Conservation (phyloP, 2,329 filamentous ascomycete species). For the Claviceps maximensis region DNA sequence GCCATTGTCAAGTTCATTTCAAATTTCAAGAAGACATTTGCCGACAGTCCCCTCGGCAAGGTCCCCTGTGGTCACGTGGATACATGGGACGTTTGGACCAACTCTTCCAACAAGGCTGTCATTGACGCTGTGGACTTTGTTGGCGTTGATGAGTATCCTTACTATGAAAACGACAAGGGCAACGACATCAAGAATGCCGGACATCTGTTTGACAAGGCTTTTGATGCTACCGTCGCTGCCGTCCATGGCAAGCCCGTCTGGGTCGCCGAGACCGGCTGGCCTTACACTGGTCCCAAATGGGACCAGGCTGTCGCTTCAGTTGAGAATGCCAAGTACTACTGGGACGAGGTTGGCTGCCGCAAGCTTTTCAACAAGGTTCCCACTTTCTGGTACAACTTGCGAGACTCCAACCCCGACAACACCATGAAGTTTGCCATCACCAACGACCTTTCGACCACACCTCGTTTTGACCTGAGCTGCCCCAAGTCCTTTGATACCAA, state of each 20-base stretch:
- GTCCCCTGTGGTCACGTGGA: conserved; percentile 53
- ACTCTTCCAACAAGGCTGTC: conserved; percentile 44
- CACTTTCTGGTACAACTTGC: conserved; percentile 50
- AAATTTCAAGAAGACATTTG: conserved; percentile 46
- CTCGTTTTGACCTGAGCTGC: conserved; percentile 42
- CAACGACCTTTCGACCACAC: conserved; percentile 36
- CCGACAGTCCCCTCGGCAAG: conserved; percentile 27
- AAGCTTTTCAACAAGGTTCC: conserved; percentile 40
- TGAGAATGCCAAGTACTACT: conserved; percentile 50
- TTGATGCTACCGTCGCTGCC: conserved; percentile 29
- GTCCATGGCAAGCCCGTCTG: conserved; percentile 42
- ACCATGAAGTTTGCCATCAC: conserved; percentile 44
- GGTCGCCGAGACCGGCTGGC: conserved; percentile 56
- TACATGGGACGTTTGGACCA: conserved; percentile 52
- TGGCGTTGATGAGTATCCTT: conserved; percentile 53
- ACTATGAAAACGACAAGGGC: conserved; percentile 45
- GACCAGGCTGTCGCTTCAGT: conserved; percentile 41
- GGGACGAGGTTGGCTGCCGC: conserved; percentile 47
- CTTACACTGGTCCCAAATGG: conserved; percentile 37
- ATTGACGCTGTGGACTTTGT: conserved; percentile 51
- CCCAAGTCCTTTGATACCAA: conserved; percentile 26
- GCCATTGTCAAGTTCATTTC: conserved; percentile 52
- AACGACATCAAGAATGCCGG: conserved; percentile 43
- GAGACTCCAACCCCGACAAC: conserved; percentile 48
- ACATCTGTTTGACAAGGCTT: conserved; percentile 40